Percentiles rank a stretch among this genome's conserved stretches.
Conservation (phyloP, 1,284 basidiomycete genomes). For the Puccinia polysora region DNA sequence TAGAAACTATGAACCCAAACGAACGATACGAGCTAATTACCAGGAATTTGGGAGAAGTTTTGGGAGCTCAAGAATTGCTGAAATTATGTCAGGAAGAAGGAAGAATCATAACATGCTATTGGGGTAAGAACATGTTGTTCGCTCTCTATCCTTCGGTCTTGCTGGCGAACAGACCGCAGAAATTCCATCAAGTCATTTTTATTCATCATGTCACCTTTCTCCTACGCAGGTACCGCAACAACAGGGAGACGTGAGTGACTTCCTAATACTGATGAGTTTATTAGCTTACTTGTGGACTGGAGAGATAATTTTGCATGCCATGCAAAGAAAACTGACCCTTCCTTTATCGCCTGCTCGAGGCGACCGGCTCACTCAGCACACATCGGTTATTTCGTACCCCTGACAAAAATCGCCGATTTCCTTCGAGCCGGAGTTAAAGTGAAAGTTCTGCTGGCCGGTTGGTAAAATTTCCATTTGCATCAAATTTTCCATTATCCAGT, state of each 20-base stretch:
- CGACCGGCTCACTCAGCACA: slow-evolving; percentile 63
- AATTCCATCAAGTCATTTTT: slow-evolving; percentile 14
- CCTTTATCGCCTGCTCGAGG: not conserved
- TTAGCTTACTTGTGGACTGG: slow-evolving; percentile 27
- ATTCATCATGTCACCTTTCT: slow-evolving; percentile 39
- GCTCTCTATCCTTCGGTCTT: slow-evolving; percentile 8
- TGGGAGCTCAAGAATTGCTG: slow-evolving; percentile 79
- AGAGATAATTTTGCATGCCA: not conserved
- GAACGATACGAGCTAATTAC: slow-evolving; percentile 81
- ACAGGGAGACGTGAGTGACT: slow-evolving; percentile 80
- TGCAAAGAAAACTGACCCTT: not conserved
- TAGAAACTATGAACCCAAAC: slow-evolving; percentile 54
- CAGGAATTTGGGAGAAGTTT: slow-evolving; percentile 76
- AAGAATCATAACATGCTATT: slow-evolving; percentile 72
- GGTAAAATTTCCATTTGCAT: slow-evolving; percentile 46
- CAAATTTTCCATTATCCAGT: not conserved
- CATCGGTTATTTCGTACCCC: slow-evolving; percentile 91
- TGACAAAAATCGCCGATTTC: slow-evolving; percentile 96
- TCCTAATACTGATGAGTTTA: not conserved
- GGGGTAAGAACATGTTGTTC: slow-evolving; percentile 67
- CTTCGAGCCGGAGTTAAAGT: slow-evolving; percentile 85
- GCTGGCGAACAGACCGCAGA: not conserved
- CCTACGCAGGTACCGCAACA: slow-evolving; percentile 72
- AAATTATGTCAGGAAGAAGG: slow-evolving; percentile 70
- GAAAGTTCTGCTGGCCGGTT: slow-evolving; percentile 81